Conservation (phyloP, 768 basidiomycete species). For the Fistulinella prunicolor region DNA sequence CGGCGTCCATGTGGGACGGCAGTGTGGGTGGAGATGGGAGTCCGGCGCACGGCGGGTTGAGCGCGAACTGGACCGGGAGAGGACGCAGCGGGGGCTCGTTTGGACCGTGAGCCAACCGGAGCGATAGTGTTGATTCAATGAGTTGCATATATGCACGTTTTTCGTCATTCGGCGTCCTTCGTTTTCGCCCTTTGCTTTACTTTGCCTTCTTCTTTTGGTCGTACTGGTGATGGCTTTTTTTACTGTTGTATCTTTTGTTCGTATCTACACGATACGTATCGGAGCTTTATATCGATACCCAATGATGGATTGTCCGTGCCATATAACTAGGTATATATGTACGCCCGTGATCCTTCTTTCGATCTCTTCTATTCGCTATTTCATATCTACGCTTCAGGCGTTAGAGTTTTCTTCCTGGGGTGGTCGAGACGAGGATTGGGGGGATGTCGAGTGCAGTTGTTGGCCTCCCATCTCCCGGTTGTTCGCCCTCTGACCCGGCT, state of each 20-base stretch:
- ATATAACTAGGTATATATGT: not conserved
- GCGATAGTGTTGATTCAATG: not conserved
- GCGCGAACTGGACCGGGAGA: constrained; percentile 27
- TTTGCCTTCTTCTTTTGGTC: not conserved
- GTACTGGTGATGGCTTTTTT: not conserved
- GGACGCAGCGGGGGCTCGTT: constrained; percentile 27
- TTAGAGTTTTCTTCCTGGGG: too few species aligned
- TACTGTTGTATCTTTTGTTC: not conserved
- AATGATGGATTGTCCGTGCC: too few species aligned
- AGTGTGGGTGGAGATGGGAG: constrained; percentile 16
- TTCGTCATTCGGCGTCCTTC: constrained; percentile 27
- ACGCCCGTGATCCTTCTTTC: not conserved
- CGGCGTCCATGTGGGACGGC: constrained; percentile 21
- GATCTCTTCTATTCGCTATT: too few species aligned
- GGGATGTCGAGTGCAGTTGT: too few species aligned
- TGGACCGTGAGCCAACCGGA: constrained; percentile 20
- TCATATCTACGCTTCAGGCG: too few species aligned
- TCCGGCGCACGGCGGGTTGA: constrained; percentile 21
- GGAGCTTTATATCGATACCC: too few species aligned
- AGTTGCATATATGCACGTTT: not conserved
- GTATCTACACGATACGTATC: not conserved
- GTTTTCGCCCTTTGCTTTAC: constrained; percentile 1
- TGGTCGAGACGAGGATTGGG: too few species aligned
- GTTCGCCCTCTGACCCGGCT: too few species aligned
- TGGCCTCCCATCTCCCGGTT: too few species aligned